Evolutionary conservation across 2,329 filamentous ascomycete species (phyloP), one percentile per base, ranked within the genome.

Genomic region (Lecanosticta acicola): DNA sequence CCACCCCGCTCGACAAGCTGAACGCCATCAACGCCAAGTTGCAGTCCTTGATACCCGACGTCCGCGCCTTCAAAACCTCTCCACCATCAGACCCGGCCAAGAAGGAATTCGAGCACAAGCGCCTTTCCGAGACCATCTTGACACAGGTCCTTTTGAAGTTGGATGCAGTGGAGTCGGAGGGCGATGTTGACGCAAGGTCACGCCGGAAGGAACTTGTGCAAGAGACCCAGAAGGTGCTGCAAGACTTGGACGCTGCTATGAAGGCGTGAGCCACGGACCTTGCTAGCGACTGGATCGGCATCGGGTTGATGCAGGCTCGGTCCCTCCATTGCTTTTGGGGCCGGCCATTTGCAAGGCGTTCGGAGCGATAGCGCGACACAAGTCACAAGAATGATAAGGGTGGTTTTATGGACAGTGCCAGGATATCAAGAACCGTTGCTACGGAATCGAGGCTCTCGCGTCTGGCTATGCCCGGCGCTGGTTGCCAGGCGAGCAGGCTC

Each of bases 101-200:
- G 72, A 72, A 78, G 40, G 76, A 78, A 11, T 85, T 88, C 26
- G 84, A 90, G 60, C 83, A 91, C 63, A 81, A 84, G 63, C 83
- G 78, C 62, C 66, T 93, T 14, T 82, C 80, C 3, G 87, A 93
- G 71, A 86, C 83, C 3, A 77, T 89, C 32, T 73, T 93, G 72
- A 80, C 83, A 51, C 84, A 89, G 57, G 79, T 89, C 2, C 61
- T 91, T 32, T 68, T 93, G 53, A 91, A 90, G 68, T 66, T 88
- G 32, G 87, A 93, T 62, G 81, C 77, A 17, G 79, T 91, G 2
- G 85, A 91, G 56, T 83, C 82, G 0, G 82, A 84, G 39, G 85
- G 84, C 3, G 79, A 86, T 54, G 64, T 71, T 8, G 80, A 83
- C 10, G 80, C 84, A 19, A 74, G 85, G 51, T 68, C 74, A 10